phyloP scores from a whole-genome alignment of 371 early-diverging fungal genomes.

The Mortierella sp. region DNA sequence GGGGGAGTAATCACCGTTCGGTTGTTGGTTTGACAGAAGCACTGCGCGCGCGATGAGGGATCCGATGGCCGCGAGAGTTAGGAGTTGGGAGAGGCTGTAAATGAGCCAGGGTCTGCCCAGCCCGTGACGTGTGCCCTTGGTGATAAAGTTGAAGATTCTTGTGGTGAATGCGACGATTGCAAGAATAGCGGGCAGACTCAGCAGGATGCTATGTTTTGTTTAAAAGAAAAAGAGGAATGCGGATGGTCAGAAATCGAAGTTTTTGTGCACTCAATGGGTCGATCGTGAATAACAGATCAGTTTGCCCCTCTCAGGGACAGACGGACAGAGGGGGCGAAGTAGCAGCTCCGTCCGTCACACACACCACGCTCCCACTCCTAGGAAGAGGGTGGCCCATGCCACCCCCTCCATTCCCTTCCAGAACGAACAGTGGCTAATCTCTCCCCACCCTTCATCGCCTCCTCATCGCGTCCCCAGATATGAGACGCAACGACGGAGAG shows the following conservation, averaged over 20 bases:
- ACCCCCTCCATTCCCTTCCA: background rate
- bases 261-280: background rate
- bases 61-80: slow-evolving; percentile 14
- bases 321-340: background rate
- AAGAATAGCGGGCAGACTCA: slow-evolving; percentile 26
- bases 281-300: background rate
- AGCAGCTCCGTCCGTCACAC: background rate
- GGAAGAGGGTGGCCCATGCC: background rate
- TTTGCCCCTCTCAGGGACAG: background rate
- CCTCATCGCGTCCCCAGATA: background rate
- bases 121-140: slow-evolving; percentile 19
- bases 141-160: slow-evolving; percentile 13
- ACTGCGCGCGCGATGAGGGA: slow-evolving; percentile 16
- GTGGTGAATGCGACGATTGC: slow-evolving; percentile 15
- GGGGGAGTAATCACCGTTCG: slow-evolving; percentile 23
- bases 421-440: background rate
- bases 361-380: background rate
- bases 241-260: background rate
- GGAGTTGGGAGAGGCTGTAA: slow-evolving; percentile 30
- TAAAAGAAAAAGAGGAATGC: background rate
- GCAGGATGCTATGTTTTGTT: slow-evolving; percentile 11
- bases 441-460: background rate
- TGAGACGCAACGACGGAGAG: background rate
- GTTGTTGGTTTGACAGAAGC: slow-evolving; percentile 6
- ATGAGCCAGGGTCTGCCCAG: slow-evolving; percentile 25